Conservation (phyloP, 2,329 filamentous ascomycete genomes). For the Aschersonia sp. region DNA sequence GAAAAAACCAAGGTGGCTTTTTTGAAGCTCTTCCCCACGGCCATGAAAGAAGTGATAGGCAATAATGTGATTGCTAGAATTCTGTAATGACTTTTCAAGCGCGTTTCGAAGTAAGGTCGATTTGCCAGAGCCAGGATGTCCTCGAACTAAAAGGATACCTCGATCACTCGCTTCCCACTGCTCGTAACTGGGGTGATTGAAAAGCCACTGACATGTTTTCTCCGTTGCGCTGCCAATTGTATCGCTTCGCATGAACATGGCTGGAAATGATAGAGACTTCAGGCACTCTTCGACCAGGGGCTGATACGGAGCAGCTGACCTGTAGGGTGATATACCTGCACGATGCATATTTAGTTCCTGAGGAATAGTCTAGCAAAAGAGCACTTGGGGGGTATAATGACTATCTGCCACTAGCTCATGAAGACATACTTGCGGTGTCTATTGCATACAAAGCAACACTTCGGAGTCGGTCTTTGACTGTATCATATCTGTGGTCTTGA, state of each 20-base stretch:
- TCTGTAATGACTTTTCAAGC: neutral
- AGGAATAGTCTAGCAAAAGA: neutral
- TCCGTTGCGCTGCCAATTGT: neutral
- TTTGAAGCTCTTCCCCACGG: neutral
- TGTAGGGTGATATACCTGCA: neutral
- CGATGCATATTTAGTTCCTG: neutral
- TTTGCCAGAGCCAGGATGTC: neutral
- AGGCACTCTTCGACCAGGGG: neutral
- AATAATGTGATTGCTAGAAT: neutral
- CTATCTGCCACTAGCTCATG: too few relatives aligned
- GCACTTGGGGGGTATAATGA: too few relatives aligned
- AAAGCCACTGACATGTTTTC: neutral
- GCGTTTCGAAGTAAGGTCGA: neutral
- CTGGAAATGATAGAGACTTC: neutral
- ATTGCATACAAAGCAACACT: too few relatives aligned
- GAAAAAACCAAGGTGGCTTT: neutral
- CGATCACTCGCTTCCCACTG: neutral
- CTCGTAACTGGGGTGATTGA: neutral
- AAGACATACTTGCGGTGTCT: too few relatives aligned
- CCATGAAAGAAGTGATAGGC: neutral
- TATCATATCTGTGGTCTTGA: too few relatives aligned
- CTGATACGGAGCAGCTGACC: neutral
- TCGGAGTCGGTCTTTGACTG: too few relatives aligned
- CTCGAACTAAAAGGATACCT: neutral
- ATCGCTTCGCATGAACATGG: neutral